Percentiles rank a stretch among this genome's conserved stretches.
Conservation (phyloP, 768 basidiomycete species). For the Chalciporus piperatus region DNA sequence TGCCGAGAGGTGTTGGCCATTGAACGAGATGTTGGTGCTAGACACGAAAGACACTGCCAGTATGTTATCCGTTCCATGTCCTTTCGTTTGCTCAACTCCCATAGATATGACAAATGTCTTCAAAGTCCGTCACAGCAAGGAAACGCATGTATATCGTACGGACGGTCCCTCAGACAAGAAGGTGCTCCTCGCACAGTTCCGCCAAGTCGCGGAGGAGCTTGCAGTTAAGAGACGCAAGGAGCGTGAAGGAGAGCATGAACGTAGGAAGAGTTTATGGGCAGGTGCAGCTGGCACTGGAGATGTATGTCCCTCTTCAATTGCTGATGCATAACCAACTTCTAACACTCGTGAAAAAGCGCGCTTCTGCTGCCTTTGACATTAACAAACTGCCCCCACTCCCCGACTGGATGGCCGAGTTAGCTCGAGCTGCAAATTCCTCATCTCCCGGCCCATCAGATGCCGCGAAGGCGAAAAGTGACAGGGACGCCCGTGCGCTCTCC, state of each 20-base stretch:
- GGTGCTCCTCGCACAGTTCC: constrained; percentile 76
- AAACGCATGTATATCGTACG: constrained; percentile 91
- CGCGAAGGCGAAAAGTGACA: constrained; percentile 73
- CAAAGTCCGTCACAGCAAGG: constrained; percentile 91
- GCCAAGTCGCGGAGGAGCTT: constrained; percentile 91
- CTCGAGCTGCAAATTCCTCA: constrained; percentile 46
- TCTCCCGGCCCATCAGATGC: constrained; percentile 30
- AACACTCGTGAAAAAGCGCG: constrained; percentile 24
- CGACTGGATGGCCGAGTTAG: constrained; percentile 75
- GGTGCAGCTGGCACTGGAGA: constrained; percentile 41
- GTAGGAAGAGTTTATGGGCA: constrained; percentile 75
- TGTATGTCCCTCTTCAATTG: constrained; percentile 28
- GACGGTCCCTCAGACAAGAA: constrained; percentile 84
- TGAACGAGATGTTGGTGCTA: constrained; percentile 91
- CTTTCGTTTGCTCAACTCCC: constrained; percentile 4
- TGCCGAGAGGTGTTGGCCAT: constrained; percentile 89
- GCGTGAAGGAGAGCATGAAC: constrained; percentile 88
- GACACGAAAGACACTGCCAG: constrained; percentile 95
- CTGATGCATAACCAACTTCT: not conserved
- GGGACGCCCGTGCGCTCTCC: constrained; percentile 81
- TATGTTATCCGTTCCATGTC: constrained; percentile 35
- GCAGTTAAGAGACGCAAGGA: constrained; percentile 87
- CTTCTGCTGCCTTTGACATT: constrained; percentile 32
- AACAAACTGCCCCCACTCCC: constrained; percentile 58
- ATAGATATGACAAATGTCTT: constrained; percentile 90